Percentiles rank a stretch among this genome's conserved stretches.
phyloP scores from a whole-genome alignment of 495 filamentous ascomycete genomes.

The Rhypophila decipiens region DNA sequence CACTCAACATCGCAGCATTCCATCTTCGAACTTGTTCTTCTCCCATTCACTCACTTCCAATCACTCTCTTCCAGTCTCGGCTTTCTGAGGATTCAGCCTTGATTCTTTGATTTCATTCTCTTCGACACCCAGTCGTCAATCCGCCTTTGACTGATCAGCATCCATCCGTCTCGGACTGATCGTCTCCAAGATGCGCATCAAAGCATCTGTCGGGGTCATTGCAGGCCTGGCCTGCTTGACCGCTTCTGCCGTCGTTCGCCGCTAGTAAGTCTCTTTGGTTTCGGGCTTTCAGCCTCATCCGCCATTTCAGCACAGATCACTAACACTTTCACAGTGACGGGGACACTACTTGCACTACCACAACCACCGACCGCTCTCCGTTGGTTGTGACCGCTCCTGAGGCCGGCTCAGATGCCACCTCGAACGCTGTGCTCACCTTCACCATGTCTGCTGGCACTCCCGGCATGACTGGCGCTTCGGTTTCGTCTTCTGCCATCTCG shows the following conservation, averaged over 20 bases:
- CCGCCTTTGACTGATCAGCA: neutral
- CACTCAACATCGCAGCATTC: neutral
- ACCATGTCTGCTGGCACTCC: conserved; percentile 7
- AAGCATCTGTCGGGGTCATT: conserved; percentile 15
- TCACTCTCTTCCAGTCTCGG: too few relatives aligned
- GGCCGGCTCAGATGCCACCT: conserved; percentile 4
- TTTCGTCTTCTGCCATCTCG: too few relatives aligned
- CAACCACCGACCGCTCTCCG: conserved; percentile 19
- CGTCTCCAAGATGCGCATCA: conserved; percentile 21
- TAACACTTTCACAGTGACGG: too few relatives aligned
- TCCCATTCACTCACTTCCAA: neutral
- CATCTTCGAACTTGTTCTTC: neutral
- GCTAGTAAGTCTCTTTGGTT: conserved; percentile 20
- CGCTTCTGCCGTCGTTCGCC: conserved; percentile 13
- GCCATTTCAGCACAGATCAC: too few relatives aligned
- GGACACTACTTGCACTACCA: conserved; percentile 18
- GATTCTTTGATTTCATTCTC: too few relatives aligned
- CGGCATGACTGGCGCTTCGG: too few relatives aligned
- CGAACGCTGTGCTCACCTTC: conserved; percentile 19
- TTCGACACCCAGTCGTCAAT: too few relatives aligned
- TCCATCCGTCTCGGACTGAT: too few relatives aligned
- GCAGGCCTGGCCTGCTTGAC: conserved; percentile 15
- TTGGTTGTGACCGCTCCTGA: conserved; percentile 28
- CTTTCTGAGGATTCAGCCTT: too few relatives aligned
- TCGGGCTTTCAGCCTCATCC: too few relatives aligned